phyloP scores from a whole-genome alignment of 2,329 filamentous ascomycete species.

The Drechslerella dactyloides region DNA sequence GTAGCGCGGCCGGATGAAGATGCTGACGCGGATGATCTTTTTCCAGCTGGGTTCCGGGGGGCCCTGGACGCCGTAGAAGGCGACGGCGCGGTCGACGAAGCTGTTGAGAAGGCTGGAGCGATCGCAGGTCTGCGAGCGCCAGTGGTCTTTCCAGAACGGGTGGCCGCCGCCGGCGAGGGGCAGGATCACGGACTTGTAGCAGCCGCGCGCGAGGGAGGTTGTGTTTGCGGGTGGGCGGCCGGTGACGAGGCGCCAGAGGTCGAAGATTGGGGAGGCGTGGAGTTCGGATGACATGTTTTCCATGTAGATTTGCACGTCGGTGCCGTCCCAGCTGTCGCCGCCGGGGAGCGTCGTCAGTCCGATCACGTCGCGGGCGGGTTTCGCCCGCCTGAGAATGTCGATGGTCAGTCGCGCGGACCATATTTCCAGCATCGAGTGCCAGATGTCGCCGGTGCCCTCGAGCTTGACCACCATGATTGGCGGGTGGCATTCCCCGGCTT shows the following conservation, averaged over 20 bases:
- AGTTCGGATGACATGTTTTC: slow-evolving; percentile 33
- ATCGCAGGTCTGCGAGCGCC: slow-evolving; percentile 46
- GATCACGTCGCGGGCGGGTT: slow-evolving; percentile 32
- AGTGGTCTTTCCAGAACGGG: slow-evolving; percentile 55
- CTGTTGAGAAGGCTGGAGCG: slow-evolving; percentile 40
- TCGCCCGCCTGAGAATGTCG: slow-evolving; percentile 52
- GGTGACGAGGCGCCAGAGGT: slow-evolving; percentile 53
- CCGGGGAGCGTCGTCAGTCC: not conserved
- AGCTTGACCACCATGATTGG: slow-evolving; percentile 54
- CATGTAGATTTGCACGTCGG: slow-evolving; percentile 20
- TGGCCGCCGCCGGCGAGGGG: slow-evolving; percentile 54
- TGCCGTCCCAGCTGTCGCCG: slow-evolving; percentile 10
- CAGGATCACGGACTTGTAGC: slow-evolving; percentile 54
- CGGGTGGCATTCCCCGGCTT: slow-evolving; percentile 22
- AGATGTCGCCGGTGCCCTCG: slow-evolving; percentile 55
- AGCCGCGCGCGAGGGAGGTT: slow-evolving; percentile 51
- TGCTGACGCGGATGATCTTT: slow-evolving; percentile 47
- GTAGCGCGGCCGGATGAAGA: slow-evolving; percentile 52
- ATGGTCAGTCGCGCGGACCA: slow-evolving; percentile 55
- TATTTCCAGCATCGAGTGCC: slow-evolving; percentile 56
- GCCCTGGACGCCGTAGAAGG: slow-evolving; percentile 26
- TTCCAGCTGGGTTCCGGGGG: not conserved
- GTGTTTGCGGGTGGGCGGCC: slow-evolving; percentile 52
- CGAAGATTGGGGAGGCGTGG: slow-evolving; percentile 49
- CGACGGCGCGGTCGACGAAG: slow-evolving; percentile 47